Base-by-base conservation (phyloP, 352 stramenopile genomes). In the Pythium aristosporum region DNA sequence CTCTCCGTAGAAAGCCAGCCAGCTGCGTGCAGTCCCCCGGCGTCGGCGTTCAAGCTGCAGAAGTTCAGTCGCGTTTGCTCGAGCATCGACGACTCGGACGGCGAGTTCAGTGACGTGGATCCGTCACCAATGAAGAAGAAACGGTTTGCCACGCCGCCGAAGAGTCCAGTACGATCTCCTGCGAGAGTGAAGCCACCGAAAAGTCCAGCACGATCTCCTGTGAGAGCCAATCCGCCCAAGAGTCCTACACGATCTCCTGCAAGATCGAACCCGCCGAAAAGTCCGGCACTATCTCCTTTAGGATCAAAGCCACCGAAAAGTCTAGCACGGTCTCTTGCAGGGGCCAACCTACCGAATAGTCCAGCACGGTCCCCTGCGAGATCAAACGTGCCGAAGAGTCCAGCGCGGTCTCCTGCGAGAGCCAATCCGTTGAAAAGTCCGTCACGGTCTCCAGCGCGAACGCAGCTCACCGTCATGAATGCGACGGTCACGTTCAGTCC, bases 61-160 rank as follows among this genome's bases (percentile, higher is more conserved):
- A 34, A 43, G 47, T 60, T 77, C 23, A 81, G 58, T 55, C 77
- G 80, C 36, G 61, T 85, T 0, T 88, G 79, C 46, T 75, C 66
- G 11, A 73, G 62, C n/a, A 63, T 80, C 1, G 76, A 81, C 52
- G 79, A 85, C 50, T 88, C 77, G 3, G 78, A 84, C 23, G 55
- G 63, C 18, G 20, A 36, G 15, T 20, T 21, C 0, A 61, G 53
- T 32, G 65, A 64, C 21, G 23, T 32, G 0, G 65, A 72, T 20
- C 32, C 39, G 0, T 63, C 55, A 37, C 49, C 50, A 8, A 39
- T 56, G 15, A 60, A 59, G 15, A 69, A 63, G 30, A 57, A 30
- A 28, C 61, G 43, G 41, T 10, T 23, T 10, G 36, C 39, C 2
- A 23, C 47, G 28, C 47, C 42, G 12, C 47, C 39, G 15, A 46